Evolutionary conservation across 192 early-diverging fungal species (phyloP).

Genomic region (Coemansia sp.): DNA sequence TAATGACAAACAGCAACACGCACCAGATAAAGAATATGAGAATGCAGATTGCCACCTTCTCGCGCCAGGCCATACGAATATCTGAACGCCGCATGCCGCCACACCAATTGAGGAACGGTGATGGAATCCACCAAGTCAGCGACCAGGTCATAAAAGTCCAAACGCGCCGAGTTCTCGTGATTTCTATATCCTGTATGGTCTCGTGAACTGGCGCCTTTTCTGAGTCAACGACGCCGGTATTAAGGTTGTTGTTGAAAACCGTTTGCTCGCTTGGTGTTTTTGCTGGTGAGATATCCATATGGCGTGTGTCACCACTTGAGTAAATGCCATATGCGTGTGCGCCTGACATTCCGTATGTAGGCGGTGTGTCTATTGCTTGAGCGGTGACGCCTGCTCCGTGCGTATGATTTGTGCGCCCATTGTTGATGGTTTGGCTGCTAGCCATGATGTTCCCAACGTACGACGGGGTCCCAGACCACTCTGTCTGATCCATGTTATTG

Average conservation of each 20-base stretch:
- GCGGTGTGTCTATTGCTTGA: constrained; percentile 19
- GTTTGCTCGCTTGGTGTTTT: constrained; percentile 31
- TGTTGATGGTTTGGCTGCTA: constrained; percentile 23
- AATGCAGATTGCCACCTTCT: constrained; percentile 85
- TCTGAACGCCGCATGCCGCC: constrained; percentile 82
- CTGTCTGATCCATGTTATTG: constrained; percentile 28
- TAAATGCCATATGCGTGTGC: neutral
- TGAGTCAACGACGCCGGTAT: constrained; percentile 5
- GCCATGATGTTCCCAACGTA: constrained; percentile 35
- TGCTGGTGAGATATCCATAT: constrained; percentile 12
- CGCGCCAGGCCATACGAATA: constrained; percentile 94
- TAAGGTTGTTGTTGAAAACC: constrained; percentile 16
- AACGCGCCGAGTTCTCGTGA: constrained; percentile 25
- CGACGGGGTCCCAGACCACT: constrained; percentile 41
- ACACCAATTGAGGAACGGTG: constrained; percentile 42
- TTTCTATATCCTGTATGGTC: constrained; percentile 42
- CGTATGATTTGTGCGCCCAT: constrained; percentile 1
- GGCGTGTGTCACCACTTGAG: constrained; percentile 5
- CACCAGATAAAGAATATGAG: constrained; percentile 81
- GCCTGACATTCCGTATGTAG: constrained; percentile 10
- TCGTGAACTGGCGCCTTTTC: constrained; percentile 34
- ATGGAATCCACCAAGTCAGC: constrained; percentile 48
- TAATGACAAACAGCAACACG: constrained; percentile 84
- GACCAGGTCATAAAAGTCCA: constrained; percentile 39
- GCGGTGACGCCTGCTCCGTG: neutral